These are phyloP conservation scores for Thymus quinquecostatus DNA, from an alignment of 257 asterid genomes.

Conservation along the genomic window DNA sequence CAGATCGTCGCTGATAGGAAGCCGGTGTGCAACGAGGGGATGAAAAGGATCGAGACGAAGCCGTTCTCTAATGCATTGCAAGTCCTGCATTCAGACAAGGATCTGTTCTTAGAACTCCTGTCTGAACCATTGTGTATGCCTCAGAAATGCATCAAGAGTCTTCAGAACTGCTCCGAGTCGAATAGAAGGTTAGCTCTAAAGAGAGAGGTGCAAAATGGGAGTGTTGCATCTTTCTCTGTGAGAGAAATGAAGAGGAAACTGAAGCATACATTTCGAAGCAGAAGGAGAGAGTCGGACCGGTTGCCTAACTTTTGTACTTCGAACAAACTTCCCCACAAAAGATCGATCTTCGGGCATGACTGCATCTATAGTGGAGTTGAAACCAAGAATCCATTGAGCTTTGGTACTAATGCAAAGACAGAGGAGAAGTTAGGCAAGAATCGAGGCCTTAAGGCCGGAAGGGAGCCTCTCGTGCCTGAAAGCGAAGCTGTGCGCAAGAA, in stretches of 20 bases:
- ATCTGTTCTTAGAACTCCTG: slow-evolving; percentile 31
- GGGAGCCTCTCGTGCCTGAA: slow-evolving; percentile 23
- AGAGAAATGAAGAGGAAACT: slow-evolving; percentile 53
- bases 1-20: slow-evolving; percentile 40
- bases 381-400: slow-evolving; percentile 6
- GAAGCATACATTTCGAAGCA: slow-evolving; percentile 47
- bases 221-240: slow-evolving; percentile 41
- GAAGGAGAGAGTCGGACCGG: slow-evolving; percentile 20
- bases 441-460: slow-evolving; percentile 2
- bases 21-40: not conserved
- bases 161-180: not conserved
- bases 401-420: slow-evolving; percentile 12
- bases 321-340: slow-evolving; percentile 2
- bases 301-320: not conserved
- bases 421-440: slow-evolving; percentile 19
- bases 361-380: slow-evolving; percentile 32
- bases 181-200: no score
- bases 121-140: slow-evolving; percentile 42
- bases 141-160: not conserved
- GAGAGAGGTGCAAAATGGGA: not conserved
- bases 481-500: slow-evolving; percentile 36
- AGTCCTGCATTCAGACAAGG: slow-evolving; percentile 50
- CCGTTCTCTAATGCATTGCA: slow-evolving; percentile 64
- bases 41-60: slow-evolving; percentile 29
- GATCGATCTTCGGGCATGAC: slow-evolving; percentile 21